Evolutionary conservation across 2,329 filamentous ascomycete genomes (phyloP), one percentile per base, ranked within the genome.

Genomic region (Metarhizium humberi): DNA sequence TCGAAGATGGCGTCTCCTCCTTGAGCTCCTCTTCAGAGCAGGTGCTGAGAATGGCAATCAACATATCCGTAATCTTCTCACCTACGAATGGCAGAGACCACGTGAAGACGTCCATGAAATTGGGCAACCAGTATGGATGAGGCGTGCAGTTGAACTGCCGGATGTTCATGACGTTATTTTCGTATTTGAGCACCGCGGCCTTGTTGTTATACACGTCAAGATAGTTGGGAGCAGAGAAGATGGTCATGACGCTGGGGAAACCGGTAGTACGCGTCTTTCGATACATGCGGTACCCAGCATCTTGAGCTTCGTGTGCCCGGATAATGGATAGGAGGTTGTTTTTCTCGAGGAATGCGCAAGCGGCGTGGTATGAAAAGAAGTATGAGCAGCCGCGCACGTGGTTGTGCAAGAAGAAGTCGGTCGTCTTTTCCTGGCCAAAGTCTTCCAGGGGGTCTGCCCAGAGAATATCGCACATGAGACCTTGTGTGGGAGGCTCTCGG

Each of bases 161-260:
- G 69, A 99, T 99, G 78, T 99, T 99, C 94, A 99, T 99, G 58
- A 99, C 94, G 68, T 99, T 99, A 75, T 99, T 99, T 76, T 99
- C 94, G 71, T 99, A 99, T 76, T 99, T 99, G 66, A 99, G 78
- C 45, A 99, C 94, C 0, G 94, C 94, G 2, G 94, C 94, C 78
- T 99, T 99, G 81, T 99, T 99, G 84, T 99, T 99, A 76, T 99
- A 99, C 42, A 99, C 92, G 67, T 99, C 94, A 60, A 99, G 84
- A 70, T 99, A 99, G 74, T 99, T 99, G 42, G 94, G 94, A 1
- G 94, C 94, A 48, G 92, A 97, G 80, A 99, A 99, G 66, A 99
- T 99, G 63, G 94, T 99, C 94, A 99, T 99, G 60, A 99, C 94
- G 75, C 92, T 96, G 25, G 94, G 94, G 76, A 99, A 99, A 2